Evolutionary conservation across 345 rosid species (phyloP), one percentile per base, ranked within the genome.

Genomic region (Erucastrum elatum): DNA sequence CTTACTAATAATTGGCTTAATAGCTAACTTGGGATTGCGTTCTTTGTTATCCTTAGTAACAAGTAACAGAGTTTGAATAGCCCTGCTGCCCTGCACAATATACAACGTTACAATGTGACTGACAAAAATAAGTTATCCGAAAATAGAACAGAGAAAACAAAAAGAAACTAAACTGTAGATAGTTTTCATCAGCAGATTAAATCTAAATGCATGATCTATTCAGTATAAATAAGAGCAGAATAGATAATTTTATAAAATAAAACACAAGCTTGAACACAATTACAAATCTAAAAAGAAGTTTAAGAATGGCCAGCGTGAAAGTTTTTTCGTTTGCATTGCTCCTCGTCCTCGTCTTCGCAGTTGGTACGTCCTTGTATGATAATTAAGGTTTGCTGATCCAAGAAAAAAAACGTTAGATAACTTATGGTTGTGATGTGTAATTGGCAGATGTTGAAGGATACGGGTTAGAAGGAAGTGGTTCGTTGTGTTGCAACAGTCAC

Each of bases 401-500:
- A 21, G 21, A 5, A 51, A 51, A 15, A 3, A 3, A 44, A 44
- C n/a, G 51, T 11, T 44, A 11, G 4, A 11, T 0, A 44, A 44
- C 51, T 11, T 10, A 44, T 44, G 51, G 4, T 12, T 44, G 15
- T 44, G 49, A 44, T 11, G 51, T 44, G 51, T 44, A 44, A 44
- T 44, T 44, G 51, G n/a, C 51, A 44, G 51, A 44, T 44, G 51
- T 44, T 44, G 51, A 44, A 44, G 51, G 51, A 15, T 49, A 63
- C 7, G 6, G 0, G 26, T 3, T 55, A 35, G 55, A 59, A 34
- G 13, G 68, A 34, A 8, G 74, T 44, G 75, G 53, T 12, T 76
- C 75, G 0, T 34, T 69, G 75, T 76, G 80, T 21, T 76, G 80
- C 61, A 69, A 76, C 65, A 76, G n/a, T 37, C 75, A 69, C 8